Evolutionary conservation across 306 rosid species (phyloP).

Genomic region (Sicyos baderoa): DNA sequence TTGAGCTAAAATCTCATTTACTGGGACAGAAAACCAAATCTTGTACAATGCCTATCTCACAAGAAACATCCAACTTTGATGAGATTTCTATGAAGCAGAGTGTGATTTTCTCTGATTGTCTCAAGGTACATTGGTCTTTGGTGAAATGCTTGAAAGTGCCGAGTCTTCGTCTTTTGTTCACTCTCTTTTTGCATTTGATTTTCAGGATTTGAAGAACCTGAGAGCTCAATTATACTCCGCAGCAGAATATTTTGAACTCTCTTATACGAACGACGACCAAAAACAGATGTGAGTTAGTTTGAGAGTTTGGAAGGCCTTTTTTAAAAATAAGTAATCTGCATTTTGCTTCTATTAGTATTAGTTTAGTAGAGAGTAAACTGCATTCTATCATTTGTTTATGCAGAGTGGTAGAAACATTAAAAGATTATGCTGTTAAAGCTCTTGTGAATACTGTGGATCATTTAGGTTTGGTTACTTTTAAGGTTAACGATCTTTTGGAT

Average conservation of each 20-base stretch:
- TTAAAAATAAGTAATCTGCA: background rate
- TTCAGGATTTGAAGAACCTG: constrained; percentile 89
- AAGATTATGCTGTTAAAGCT: constrained; percentile 92
- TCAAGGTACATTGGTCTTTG: constrained; percentile 41
- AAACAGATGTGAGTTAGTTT: constrained; percentile 67
- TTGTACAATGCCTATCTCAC: constrained; percentile 37
- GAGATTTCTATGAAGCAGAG: constrained; percentile 96
- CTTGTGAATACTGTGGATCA: constrained; percentile 98
- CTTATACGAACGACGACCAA: constrained; percentile 85
- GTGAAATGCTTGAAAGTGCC: background rate
- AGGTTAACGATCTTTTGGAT: constrained; percentile 84
- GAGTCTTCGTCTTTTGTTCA: background rate
- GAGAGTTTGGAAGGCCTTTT: background rate
- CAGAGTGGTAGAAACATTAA: constrained; percentile 89
- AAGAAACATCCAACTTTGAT: constrained; percentile 68
- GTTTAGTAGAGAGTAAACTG: constrained; percentile 4
- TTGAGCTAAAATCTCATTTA: constrained; percentile 28
- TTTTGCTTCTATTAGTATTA: constrained; percentile 6
- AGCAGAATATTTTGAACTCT: constrained; percentile 91
- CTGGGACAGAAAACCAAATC: constrained; percentile 63
- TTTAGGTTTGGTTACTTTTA: constrained; percentile 86
- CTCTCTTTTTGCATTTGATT: constrained; percentile 21
- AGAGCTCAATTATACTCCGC: constrained; percentile 90
- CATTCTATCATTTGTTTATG: constrained; percentile 9
- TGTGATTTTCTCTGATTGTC: constrained; percentile 86